phyloP scores from a whole-genome alignment of 2,329 filamentous ascomycete species.

The Basipetospora chlamydospora region DNA sequence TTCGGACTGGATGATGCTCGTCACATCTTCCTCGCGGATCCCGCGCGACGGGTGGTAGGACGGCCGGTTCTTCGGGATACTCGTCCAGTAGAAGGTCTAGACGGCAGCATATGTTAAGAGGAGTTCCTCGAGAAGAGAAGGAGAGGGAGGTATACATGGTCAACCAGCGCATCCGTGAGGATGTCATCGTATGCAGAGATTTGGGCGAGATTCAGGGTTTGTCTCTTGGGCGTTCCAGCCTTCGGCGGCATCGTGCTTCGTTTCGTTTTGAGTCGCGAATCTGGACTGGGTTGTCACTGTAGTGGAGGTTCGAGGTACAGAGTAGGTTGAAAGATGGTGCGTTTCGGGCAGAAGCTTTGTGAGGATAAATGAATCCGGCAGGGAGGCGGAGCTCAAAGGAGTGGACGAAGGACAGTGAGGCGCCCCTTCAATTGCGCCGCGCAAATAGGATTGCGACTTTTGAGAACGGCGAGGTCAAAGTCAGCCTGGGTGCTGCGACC shows the following conservation, averaged over 20 bases:
- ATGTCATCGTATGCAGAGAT: conserved; percentile 91
- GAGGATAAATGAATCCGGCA: not conserved
- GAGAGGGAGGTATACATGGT: conserved; percentile 66
- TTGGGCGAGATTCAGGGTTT: conserved; percentile 71
- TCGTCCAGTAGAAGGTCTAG: conserved; percentile 92
- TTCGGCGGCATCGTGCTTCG: conserved; percentile 3
- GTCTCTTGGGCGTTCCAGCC: conserved; percentile 38
- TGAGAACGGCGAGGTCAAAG: too few relatives aligned
- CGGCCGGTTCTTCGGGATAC: conserved; percentile 82
- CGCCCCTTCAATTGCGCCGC: conserved; percentile 3
- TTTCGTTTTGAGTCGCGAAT: too few relatives aligned
- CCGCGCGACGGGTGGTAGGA: conserved; percentile 77
- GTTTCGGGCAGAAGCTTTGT: too few relatives aligned
- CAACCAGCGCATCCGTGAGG: conserved; percentile 84
- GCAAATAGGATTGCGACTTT: too few relatives aligned
- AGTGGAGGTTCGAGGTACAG: too few relatives aligned
- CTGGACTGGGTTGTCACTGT: too few relatives aligned
- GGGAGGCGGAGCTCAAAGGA: conserved; percentile 1
- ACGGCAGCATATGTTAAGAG: conserved; percentile 10
- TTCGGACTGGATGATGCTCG: conserved; percentile 45
- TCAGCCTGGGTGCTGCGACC: not conserved
- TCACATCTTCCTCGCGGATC: conserved; percentile 49
- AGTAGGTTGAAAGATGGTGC: too few relatives aligned
- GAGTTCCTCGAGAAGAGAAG: conserved; percentile 5
- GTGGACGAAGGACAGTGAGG: conserved; percentile 3